A percentile compares a stretch with the other conserved stretches of the same genome.
These are phyloP conservation scores for Aspergillus intermedius DNA, from an alignment of 2,329 filamentous ascomycete genomes.

Conservation along the genomic window DNA sequence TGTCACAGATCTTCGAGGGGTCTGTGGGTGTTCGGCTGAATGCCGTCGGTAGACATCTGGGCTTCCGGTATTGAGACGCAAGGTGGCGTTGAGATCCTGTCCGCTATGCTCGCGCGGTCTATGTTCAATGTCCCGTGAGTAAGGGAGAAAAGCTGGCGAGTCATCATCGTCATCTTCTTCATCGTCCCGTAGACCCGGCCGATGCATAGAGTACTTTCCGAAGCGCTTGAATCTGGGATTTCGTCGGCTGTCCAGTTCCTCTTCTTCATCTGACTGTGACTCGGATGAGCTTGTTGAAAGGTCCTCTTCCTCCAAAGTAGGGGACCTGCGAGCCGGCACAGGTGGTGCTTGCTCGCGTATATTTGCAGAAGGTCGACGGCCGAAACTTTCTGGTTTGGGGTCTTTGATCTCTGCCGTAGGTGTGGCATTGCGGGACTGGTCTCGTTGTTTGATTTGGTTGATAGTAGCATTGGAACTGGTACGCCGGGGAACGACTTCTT, in stretches of 20 bases:
- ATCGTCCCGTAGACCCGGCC: slow-evolving; percentile 26
- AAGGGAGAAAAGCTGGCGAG: slow-evolving; percentile 41
- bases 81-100: slow-evolving; percentile 36
- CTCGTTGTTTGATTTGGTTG: slow-evolving; percentile 19
- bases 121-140: slow-evolving; percentile 20
- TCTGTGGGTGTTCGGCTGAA: slow-evolving; percentile 18
- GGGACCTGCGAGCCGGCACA: slow-evolving; percentile 20
- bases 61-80: slow-evolving; percentile 30
- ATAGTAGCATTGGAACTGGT: slow-evolving; percentile 27
- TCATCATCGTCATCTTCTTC: slow-evolving; percentile 43
- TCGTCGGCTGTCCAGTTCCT: slow-evolving; percentile 14
- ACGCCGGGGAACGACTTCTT: slow-evolving; percentile 17
- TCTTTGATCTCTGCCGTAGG: slow-evolving; percentile 20
- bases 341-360: slow-evolving; percentile 19
- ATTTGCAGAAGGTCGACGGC: slow-evolving; percentile 16
- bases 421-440: slow-evolving; percentile 20
- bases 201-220: slow-evolving; percentile 34
- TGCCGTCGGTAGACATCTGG: slow-evolving; percentile 21
- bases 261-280: slow-evolving; percentile 27
- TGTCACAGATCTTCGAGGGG: slow-evolving; percentile 12
- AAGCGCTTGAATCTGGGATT: slow-evolving; percentile 31
- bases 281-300: slow-evolving; percentile 25
- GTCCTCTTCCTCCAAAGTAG: slow-evolving; percentile 29
- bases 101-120: slow-evolving; percentile 14
- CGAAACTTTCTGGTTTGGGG: slow-evolving; percentile 14